Conservation (phyloP, 306 rosid genomes). For the Prunus salicina region DNA sequence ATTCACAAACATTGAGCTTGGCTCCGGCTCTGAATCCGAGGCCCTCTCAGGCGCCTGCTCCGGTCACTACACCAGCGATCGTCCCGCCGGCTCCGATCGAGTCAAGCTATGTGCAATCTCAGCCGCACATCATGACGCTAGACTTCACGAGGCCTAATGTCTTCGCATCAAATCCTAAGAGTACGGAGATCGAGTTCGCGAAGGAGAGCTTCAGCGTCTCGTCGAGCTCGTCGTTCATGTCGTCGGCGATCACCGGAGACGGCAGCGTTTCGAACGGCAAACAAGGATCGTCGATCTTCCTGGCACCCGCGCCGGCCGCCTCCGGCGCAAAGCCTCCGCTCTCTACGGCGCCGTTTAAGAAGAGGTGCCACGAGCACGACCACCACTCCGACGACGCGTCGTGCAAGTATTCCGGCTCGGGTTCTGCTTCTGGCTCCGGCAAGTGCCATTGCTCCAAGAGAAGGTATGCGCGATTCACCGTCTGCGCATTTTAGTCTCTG, state of each 20-base stretch:
- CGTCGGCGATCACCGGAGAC: conserved; percentile 87
- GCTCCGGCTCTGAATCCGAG: conserved; percentile 17
- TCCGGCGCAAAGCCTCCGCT: conserved; percentile 73
- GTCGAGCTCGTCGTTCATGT: conserved; percentile 79
- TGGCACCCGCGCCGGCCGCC: conserved; percentile 32
- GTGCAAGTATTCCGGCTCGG: conserved; percentile 56
- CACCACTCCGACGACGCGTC: conserved; percentile 56
- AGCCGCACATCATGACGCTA: conserved; percentile 60
- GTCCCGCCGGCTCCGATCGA: conserved; percentile 11
- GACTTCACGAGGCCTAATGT: conserved; percentile 67
- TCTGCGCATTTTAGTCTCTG: conserved; percentile 2
- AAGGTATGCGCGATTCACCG: conserved; percentile 44
- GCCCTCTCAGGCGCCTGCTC: conserved; percentile 30
- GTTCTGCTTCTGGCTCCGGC: conserved; percentile 42
- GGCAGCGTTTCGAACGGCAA: conserved; percentile 86
- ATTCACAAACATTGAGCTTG: conserved; percentile 2
- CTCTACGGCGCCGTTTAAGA: conserved; percentile 44
- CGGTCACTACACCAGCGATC: conserved; percentile 30
- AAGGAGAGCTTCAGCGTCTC: conserved; percentile 76
- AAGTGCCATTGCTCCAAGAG: conserved; percentile 86
- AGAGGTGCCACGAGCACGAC: conserved; percentile 66
- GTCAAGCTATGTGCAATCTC: conserved; percentile 39
- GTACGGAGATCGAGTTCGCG: conserved; percentile 53
- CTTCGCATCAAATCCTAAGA: conserved; percentile 33
- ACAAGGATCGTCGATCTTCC: conserved; percentile 60